Evolutionary conservation across 2,329 filamentous ascomycete genomes (phyloP), one percentile per base, ranked within the genome.

Genomic region (Xylariaceae sp.): DNA sequence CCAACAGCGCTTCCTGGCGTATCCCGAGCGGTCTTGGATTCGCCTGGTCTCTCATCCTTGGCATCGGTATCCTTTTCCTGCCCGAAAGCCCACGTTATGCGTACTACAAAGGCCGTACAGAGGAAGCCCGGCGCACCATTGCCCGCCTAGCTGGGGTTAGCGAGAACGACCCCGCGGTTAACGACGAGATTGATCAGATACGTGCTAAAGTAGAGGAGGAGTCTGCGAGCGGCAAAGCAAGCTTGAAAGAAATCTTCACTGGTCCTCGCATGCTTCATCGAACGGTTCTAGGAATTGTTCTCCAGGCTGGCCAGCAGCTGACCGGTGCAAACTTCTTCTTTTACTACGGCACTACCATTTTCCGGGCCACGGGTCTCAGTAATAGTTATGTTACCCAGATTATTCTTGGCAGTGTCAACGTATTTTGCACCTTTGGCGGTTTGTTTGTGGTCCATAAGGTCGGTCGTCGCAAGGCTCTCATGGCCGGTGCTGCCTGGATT

Each of bases 341-440:
- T 72, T 85, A 85, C 72, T 89, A 87, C 67, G 82, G 82, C 21
- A 85, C 82, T 36, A 87, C 84, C 3, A 85, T 90, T 63, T 91
- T 91, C 73, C 69, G 78, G 12, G 80, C 86, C 2, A 86, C 86
- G 1, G 88, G 88, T 64, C 80, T 91, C 24, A 73, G 67, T 59
- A 84, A 91, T 75, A 83, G 82, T 47, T 90, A 87, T 65, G 76
- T 86, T 49, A 90, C 86, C 1, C 85, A 88, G 67, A 86, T 90
- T 65, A 87, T 90, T 58, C 79, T 89, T 17, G 82, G 82, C 8
- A 84, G 81, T 0, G 87, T 91, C 66, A 91, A 91, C 65, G 86
- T 89, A 2, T 78, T 77, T 49, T 86, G 83, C 67, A 90, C 88
- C 2, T 82, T 90, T 59, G 80, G 75, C 33, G 87, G 86, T 45